These are phyloP conservation scores for Kazachstania sp. DNA, from an alignment of 1,139 yeast genomes.

Conservation along the genomic window DNA sequence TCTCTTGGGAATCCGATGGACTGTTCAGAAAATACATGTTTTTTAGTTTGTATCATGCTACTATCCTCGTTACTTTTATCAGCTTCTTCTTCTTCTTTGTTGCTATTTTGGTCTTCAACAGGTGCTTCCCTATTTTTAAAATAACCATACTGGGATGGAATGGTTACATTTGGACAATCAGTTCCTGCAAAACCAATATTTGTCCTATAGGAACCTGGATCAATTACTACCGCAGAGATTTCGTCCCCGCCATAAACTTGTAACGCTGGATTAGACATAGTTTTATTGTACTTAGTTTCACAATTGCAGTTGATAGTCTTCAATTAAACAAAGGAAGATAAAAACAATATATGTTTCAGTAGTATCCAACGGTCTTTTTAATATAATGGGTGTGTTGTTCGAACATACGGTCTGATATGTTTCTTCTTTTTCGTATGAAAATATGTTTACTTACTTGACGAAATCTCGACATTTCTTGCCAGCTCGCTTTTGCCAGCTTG, in stretches of 20 bases:
- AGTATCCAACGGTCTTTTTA: no score
- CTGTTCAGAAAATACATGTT: constrained; percentile 43
- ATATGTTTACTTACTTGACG: no score
- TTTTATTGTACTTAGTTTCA: neutral
- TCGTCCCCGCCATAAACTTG: constrained; percentile 66
- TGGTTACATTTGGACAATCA: constrained; percentile 71
- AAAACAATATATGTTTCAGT: neutral
- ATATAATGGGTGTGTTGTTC: no score
- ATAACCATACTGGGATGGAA: constrained; percentile 54
- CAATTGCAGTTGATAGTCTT: neutral
- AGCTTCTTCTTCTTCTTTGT: neutral
- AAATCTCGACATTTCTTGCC: no score
- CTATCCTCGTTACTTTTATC: neutral
- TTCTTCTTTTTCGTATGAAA: no score
- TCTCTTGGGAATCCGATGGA: constrained; percentile 47
- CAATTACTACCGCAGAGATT: constrained; percentile 82
- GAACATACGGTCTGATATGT: no score
- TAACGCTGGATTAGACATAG: constrained; percentile 28
- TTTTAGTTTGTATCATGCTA: constrained; percentile 15
- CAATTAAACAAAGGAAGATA: neutral
- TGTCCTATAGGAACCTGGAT: constrained; percentile 80
- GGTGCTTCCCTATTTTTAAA: constrained; percentile 7
- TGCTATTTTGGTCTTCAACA: neutral
- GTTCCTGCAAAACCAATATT: constrained; percentile 92
- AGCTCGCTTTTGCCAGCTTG: no score